Conservation (phyloP, 1,139 yeast species). For the Hemisphaericaspora xylofermentans region DNA sequence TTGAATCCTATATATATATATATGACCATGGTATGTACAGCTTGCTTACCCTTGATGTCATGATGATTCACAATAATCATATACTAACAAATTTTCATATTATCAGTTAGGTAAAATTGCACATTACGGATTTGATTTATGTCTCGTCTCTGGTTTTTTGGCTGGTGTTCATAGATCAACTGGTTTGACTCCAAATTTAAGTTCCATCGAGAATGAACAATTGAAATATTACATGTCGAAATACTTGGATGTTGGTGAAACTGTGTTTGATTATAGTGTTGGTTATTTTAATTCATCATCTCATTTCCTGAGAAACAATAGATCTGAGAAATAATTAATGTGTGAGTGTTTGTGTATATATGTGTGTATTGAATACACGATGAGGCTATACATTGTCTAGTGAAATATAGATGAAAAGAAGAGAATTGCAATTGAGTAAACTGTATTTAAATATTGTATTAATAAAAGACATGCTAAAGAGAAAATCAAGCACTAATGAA, state of each 20-base stretch:
- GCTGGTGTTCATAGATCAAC: constrained; percentile 91
- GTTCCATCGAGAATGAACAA: constrained; percentile 40
- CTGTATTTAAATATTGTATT: no score
- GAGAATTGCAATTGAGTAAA: neutral
- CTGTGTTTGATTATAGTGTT: constrained; percentile 69
- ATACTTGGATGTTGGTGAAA: constrained; percentile 85
- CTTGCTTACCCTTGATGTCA: no score
- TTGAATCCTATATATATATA: no score
- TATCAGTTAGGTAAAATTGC: constrained; percentile 46
- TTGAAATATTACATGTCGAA: constrained; percentile 58
- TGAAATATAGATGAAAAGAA: no score
- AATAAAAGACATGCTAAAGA: no score
- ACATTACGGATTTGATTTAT: constrained; percentile 73
- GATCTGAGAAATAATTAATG: neutral
- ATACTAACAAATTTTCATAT: constrained; percentile 2
- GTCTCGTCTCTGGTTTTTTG: constrained; percentile 74
- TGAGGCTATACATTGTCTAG: no score
- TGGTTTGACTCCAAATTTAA: constrained; percentile 60
- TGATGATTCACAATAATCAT: no score
- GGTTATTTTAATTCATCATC: constrained; percentile 71
- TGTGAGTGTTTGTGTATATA: neutral
- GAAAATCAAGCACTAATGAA: no score
- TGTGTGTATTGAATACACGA: neutral
- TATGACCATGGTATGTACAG: neutral
- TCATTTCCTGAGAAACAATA: constrained; percentile 50